phyloP scores from a whole-genome alignment of 805 yeast genomes.

The Vanderwaltozyma verrucispora region DNA sequence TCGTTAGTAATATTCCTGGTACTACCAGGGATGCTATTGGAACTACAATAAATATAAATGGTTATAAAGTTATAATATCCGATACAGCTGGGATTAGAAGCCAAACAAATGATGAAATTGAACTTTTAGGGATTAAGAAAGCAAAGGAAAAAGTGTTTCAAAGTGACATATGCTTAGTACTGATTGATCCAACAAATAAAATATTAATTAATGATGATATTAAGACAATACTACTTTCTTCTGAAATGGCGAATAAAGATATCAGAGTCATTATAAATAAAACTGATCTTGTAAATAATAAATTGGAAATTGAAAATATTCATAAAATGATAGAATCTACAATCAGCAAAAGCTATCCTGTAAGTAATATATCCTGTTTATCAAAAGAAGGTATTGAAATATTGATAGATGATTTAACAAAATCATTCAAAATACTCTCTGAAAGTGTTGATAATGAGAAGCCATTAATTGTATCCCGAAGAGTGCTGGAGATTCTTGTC shows the following conservation, averaged over 20 bases:
- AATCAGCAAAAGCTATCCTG: constrained; percentile 10
- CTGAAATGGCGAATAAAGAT: constrained; percentile 11
- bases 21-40: constrained; percentile 88
- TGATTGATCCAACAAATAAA: constrained; percentile 21
- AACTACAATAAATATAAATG: constrained; percentile 68
- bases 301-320: constrained; percentile 11
- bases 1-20: constrained; percentile 86
- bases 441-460: constrained; percentile 38
- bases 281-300: constrained; percentile 35
- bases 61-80: constrained; percentile 72
- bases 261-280: constrained; percentile 46
- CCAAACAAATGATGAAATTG: constrained; percentile 44
- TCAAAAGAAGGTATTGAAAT: constrained; percentile 44
- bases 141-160: constrained; percentile 50
- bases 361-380: constrained; percentile 49
- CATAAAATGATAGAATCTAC: constrained; percentile 15
- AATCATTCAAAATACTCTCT: constrained; percentile 39
- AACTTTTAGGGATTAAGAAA: constrained; percentile 68
- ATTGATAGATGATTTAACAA: constrained; percentile 35
- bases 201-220: constrained; percentile 30
- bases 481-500: constrained; percentile 65
- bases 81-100: constrained; percentile 90
- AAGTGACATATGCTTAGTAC: constrained; percentile 57
- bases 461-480: constrained; percentile 61
- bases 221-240: constrained; percentile 11